phyloP scores from a whole-genome alignment of 169 alveolate genomes.

The Besnoitia besnoiti region DNA sequence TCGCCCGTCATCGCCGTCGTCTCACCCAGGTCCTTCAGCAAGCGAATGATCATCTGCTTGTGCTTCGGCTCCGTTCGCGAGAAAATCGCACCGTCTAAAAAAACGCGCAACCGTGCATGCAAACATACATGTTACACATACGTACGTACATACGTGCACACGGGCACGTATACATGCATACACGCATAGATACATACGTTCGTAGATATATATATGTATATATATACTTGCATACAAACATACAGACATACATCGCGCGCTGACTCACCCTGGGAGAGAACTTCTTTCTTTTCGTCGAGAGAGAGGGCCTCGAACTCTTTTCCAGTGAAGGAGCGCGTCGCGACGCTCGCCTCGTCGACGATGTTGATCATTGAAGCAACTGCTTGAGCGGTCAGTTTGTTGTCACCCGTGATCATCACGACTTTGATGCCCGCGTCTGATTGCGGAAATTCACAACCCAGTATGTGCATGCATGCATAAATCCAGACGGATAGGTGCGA shows the following conservation, averaged over 20 bases:
- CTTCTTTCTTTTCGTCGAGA: conserved; percentile 80
- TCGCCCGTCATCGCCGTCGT: conserved; percentile 98
- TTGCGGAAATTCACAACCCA: too few relatives aligned
- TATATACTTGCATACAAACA: not conserved
- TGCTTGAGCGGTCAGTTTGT: conserved; percentile 98
- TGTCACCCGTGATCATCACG: conserved; percentile 99
- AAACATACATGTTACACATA: not conserved
- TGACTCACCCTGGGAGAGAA: conserved; percentile 56
- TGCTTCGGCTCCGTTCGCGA: conserved; percentile 99
- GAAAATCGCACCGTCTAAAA: conserved; percentile 89
- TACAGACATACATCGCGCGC: not conserved
- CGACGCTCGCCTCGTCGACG: conserved; percentile 66
- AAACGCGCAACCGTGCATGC: not conserved
- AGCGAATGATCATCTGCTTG: conserved; percentile 95
- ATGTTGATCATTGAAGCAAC: conserved; percentile 96
- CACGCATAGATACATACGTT: not conserved
- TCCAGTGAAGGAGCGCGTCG: conserved; percentile 90
- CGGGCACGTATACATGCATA: not conserved
- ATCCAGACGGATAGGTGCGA: too few relatives aligned
- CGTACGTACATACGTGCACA: not conserved
- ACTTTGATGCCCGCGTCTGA: conserved; percentile 97
- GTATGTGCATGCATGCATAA: too few relatives aligned
- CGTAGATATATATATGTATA: not conserved
- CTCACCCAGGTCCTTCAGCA: conserved; percentile 93
- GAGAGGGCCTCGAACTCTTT: conserved; percentile 92